Evolutionary conservation across 805 yeast species (phyloP).

Genomic region (Metschnikowia proteae): DNA sequence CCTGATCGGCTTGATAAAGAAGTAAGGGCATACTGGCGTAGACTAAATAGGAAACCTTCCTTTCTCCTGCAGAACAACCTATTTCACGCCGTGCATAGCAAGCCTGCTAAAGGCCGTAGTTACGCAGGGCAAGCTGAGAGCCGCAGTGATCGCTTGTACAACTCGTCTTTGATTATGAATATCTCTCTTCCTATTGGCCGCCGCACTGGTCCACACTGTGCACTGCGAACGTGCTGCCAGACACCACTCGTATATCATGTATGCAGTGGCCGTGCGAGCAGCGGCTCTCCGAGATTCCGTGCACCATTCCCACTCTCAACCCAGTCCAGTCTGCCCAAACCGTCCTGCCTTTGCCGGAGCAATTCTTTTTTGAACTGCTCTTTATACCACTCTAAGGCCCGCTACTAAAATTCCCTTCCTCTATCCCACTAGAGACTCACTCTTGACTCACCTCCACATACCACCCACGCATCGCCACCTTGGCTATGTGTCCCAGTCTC

Average conservation of each 20-base stretch:
- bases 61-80: not conserved
- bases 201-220: not conserved
- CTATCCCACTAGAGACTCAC: not conserved
- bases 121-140: not conserved
- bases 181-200: conserved; percentile 2
- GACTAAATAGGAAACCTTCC: not conserved
- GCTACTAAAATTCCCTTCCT: not conserved
- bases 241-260: not conserved
- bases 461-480: conserved; percentile 1
- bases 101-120: too few relatives aligned
- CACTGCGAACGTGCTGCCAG: conserved; percentile 2
- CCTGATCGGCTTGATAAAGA: not conserved
- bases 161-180: conserved; percentile 2
- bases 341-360: not conserved
- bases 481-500: conserved; percentile 3
- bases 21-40: not conserved
- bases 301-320: not conserved
- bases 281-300: conserved; percentile 1
- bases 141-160: not conserved
- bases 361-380: not conserved
- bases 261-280: conserved; percentile 8
- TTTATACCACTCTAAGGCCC: not conserved
- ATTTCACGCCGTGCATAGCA: not conserved
- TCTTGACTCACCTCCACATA: not conserved
- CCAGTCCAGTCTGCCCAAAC: not conserved